Percentiles rank a stretch among this genome's conserved stretches.
These are phyloP conservation scores for Picea glauca DNA, from an alignment of 75 land plant species.

Conservation along the genomic window DNA sequence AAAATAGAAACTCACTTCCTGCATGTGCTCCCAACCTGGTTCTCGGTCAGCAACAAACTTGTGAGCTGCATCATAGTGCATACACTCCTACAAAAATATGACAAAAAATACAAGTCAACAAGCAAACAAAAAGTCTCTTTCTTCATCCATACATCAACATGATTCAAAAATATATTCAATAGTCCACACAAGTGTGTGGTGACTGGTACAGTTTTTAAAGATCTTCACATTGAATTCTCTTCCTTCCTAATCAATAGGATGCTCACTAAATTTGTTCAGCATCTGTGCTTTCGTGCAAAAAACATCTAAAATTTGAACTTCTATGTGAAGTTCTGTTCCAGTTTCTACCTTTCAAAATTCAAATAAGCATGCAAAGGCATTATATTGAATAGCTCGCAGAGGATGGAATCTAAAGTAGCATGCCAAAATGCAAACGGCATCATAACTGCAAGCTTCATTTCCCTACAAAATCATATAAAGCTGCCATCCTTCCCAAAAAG, in stretches of 20 bases:
- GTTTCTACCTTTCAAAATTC: neutral
- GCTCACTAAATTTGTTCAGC: neutral
- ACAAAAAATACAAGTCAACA: neutral
- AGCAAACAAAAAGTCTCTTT: too few species aligned
- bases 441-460: neutral
- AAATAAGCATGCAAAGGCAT: neutral
- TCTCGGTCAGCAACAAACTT: slow-evolving; percentile 68
- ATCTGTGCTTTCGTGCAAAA: neutral
- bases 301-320: neutral
- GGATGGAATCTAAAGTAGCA: neutral
- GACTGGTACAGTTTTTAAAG: neutral
- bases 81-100: slow-evolving; percentile 44
- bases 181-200: neutral
- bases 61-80: slow-evolving; percentile 70
- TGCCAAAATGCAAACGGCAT: neutral
- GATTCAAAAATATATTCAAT: too few species aligned
- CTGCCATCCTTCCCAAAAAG: neutral
- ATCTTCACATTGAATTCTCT: neutral
- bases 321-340: neutral
- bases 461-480: neutral
- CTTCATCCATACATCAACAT: too few species aligned
- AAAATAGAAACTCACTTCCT: slow-evolving; percentile 51
- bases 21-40: slow-evolving; percentile 94
- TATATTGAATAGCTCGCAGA: neutral
- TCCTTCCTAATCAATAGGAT: neutral